Evolutionary conservation across 345 rosid species (phyloP).

Genomic region (Eucalyptus cloeziana): DNA sequence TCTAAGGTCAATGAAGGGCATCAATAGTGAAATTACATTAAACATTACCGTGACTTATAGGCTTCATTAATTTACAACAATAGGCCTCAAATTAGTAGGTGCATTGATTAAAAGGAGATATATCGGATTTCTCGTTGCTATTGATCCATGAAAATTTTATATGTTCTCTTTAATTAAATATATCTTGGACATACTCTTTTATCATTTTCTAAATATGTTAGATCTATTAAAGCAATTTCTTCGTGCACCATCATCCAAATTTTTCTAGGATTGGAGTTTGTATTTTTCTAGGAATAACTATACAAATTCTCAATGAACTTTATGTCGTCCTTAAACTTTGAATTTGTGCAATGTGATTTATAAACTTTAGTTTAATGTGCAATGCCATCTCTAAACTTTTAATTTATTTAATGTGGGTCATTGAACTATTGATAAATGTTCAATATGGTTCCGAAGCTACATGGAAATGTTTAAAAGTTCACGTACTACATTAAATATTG

Average conservation of each 20-base stretch:
- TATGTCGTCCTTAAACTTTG: accelerated
- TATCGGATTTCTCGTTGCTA: not conserved
- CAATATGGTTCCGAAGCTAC: accelerated
- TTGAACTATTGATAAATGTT: not conserved
- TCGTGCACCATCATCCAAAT: not conserved
- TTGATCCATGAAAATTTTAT: not conserved
- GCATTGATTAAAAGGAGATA: not conserved
- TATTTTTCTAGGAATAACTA: not conserved
- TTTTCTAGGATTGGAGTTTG: not conserved
- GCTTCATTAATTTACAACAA: not conserved
- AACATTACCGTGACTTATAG: not conserved
- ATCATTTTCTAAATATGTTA: not conserved
- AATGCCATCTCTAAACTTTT: accelerated
- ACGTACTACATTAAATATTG: accelerated
- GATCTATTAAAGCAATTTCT: not conserved
- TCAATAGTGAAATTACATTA: not conserved
- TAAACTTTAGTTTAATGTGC: accelerated
- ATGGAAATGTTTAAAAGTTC: not conserved
- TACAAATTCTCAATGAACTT: not conserved
- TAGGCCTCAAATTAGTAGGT: not conserved
- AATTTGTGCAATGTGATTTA: not conserved
- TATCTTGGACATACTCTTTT: not conserved
- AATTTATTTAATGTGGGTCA: accelerated
- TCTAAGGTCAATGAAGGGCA: not conserved
- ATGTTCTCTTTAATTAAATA: not conserved